Base-by-base conservation (phyloP, 768 basidiomycete species). In the Termitomyces sp. region DNA sequence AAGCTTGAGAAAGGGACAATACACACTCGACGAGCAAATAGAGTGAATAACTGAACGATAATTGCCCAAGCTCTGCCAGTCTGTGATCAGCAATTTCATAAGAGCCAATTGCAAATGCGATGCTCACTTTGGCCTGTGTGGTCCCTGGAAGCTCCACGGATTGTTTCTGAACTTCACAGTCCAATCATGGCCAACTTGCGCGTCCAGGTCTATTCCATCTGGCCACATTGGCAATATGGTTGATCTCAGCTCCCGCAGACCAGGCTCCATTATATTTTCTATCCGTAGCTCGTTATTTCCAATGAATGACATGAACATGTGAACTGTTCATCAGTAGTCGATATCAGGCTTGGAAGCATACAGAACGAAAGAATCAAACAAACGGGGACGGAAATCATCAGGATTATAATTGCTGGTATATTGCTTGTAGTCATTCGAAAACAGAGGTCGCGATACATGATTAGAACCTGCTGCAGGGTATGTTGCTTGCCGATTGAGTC, bases 301-400 rank as follows among this genome's bases (percentile, higher is more conserved):
- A 59, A 80, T 79, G 65, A 92, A 84, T 26, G 86, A 82, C 50
- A 92, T 74, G 66, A 91, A 86, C 75, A 91, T 77, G 66, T 91
- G 88, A 63, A 84, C 89, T 91, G 51, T 40, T 63, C 51, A 59
- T 52, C 51, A 16, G 55, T 64, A 40, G 40, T 55, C 30, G 56
- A 56, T 30, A 36, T 48, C 54, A 59, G 44, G 56, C 55, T 53
- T 26, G 7, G 35, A 50, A 47, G 14, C 49, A 30, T 10, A 61
- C n/a, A 51, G 36, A 41, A 36, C 36, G 52, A 60, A 63, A 18
- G 61, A 66, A 63, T 54, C 68, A 53, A 68, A 70, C 61, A 62
- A 67, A 58, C 73, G 71, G 46, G 72, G 69, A 50, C 74, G 67
- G 50, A 71, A 65, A 49, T 69, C 67, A 66, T 61, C 58, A 55